A percentile compares a stretch with the other conserved stretches of the same genome.
Conservation (phyloP, 768 basidiomycete genomes). For the Lanmaoa pseudosensibilis region DNA sequence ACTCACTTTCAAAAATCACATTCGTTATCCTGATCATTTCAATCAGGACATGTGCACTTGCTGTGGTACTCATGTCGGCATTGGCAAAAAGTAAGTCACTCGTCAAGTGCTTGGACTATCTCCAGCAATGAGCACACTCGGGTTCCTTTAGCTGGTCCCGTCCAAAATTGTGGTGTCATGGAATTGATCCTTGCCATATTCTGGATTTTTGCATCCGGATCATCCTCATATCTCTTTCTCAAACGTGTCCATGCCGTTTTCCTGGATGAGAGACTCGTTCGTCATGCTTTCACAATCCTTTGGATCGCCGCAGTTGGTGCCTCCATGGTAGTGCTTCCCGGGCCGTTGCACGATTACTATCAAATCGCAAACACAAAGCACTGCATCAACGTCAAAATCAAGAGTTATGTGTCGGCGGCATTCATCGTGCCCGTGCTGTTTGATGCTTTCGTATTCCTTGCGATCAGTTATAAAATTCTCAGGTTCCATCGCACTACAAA, state of each 20-base stretch:
- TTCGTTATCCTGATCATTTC: conserved; percentile 3
- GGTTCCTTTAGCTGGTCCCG: conserved; percentile 21
- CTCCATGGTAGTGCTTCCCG: conserved; percentile 29
- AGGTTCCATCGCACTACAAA: conserved; percentile 14
- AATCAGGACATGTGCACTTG: conserved; percentile 20
- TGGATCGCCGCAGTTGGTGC: conserved; percentile 35
- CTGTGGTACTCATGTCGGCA: conserved; percentile 14
- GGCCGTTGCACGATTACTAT: conserved; percentile 20
- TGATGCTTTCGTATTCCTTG: conserved; percentile 36
- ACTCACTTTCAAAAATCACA: background rate
- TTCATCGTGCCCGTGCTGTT: conserved; percentile 32
- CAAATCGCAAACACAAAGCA: conserved; percentile 35
- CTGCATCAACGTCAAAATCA: conserved; percentile 29
- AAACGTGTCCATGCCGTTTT: conserved; percentile 40
- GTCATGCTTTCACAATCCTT: conserved; percentile 27
- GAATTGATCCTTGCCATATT: conserved; percentile 14
- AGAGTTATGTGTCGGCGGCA: conserved; percentile 26
- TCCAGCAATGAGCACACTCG: background rate
- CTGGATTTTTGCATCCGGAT: conserved; percentile 24
- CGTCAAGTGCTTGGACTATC: background rate
- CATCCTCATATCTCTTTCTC: conserved; percentile 39
- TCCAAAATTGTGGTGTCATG: conserved; percentile 20
- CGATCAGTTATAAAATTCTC: conserved; percentile 33
- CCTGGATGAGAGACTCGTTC: conserved; percentile 18
- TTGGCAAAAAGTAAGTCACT: conserved; percentile 22